phyloP scores from a whole-genome alignment of 2,329 filamentous ascomycete genomes.

The Rutstroemia sydowiana region DNA sequence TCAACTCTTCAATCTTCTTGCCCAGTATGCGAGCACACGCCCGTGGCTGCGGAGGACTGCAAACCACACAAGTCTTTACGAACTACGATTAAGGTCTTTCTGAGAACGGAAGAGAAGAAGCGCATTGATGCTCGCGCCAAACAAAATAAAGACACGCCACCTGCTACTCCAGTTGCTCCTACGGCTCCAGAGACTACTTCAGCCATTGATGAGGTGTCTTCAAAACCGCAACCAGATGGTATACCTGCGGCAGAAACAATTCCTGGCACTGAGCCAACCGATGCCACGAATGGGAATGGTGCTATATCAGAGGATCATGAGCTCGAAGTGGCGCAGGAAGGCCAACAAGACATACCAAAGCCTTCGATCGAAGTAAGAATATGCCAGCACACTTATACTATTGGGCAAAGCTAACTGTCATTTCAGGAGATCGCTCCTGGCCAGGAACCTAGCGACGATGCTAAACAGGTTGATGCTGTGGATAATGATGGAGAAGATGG shows the following conservation, averaged over 20 bases:
- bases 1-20: conserved; percentile 69
- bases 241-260: conserved; percentile 9
- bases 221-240: conserved; percentile 12
- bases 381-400: neutral
- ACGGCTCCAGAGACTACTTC: conserved; percentile 16
- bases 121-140: conserved; percentile 55
- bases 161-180: conserved; percentile 23
- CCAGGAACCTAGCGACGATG: conserved; percentile 26
- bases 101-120: conserved; percentile 89
- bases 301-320: conserved; percentile 10
- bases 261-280: neutral
- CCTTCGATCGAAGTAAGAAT: conserved; percentile 32
- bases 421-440: conserved; percentile 29
- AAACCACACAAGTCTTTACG: conserved; percentile 85
- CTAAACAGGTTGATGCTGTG: conserved; percentile 14
- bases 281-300: conserved; percentile 8
- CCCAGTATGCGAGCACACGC: conserved; percentile 87
- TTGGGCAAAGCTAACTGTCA: conserved; percentile 13
- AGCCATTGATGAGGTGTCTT: conserved; percentile 20
- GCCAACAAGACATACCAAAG: conserved; percentile 32
- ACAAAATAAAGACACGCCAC: conserved; percentile 32
- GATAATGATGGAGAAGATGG: conserved; percentile 11
- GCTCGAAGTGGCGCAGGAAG: conserved; percentile 15
- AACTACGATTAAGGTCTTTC: conserved; percentile 83
- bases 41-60: conserved; percentile 78